Base-by-base conservation (phyloP, 176 grass and related monocot species). In the Dendrocalamus sinicus region DNA sequence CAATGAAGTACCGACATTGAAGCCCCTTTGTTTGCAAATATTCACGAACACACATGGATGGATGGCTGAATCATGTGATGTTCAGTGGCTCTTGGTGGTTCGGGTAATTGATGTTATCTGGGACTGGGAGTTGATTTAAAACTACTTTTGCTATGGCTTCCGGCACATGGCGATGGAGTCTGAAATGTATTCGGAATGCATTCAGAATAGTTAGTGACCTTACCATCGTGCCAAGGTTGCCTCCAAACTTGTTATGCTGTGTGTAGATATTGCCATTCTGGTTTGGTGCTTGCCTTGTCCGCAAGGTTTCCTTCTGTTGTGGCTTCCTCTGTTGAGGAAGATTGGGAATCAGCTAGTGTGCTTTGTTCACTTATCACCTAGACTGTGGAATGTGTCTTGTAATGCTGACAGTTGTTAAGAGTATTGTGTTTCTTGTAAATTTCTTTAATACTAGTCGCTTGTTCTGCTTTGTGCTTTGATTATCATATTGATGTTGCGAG, bases 101-200 rank as follows among this genome's bases (percentile, higher is more conserved):
- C 9, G 8, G 48, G 57, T 68, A 43, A 43, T 65, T 76, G 72
- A 84, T 65, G 35, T 52, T 58, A 44, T 80, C 55, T 28, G 44
- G 12, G 70, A 50, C 57, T 59, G 52, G 39, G 48, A 64, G 40
- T 60, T 80, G 22, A 64, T 39, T 52, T 16, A 50, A 76, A 82
- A 0, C 45, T 81, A 59, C 24, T 20, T 48, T 67, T 67, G n/a
- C 76, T 73, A 57, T 47, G 51, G 47, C 84, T 86, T 70, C 32
- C 43, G 35, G 30, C 40, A 75, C 46, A 51, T 77, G 24, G 24
- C 23, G 23, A 7, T 23, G 22, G 19, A 24, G n/a, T 72, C 86
- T 77, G 77, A 65, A 86, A 65, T 77, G 72, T 64, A 32, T 37
- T 17, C 44, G 10, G 81, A 74, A 20, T 86, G 78, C 78, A 53